Evolutionary conservation across 805 yeast genomes (phyloP), one percentile per base, ranked within the genome.

Genomic region (Sugiyamaella valdiviana): DNA sequence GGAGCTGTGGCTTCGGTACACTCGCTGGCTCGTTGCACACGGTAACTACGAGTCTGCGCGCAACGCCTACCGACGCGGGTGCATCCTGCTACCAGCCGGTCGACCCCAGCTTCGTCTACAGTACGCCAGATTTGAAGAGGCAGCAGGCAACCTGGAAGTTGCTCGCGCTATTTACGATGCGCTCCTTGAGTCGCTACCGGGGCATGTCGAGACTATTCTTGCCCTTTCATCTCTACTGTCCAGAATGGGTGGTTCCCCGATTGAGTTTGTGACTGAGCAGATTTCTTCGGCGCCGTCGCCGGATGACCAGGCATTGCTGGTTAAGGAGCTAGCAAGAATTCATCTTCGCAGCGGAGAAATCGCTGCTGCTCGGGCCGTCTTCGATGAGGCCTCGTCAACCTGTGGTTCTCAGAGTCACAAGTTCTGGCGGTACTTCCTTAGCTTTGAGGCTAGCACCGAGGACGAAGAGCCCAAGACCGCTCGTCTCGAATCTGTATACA

Each of bases 1-100:
- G 26, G 69, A 68, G 14, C 61, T 87, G 16, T 91, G 98, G 98
- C 58, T 79, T 15, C 74, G 74, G 47, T 90, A 84, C 60, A 50
- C 78, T 6, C 65, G 75, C 2, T 88, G 81, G 75, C 57, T 78
- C 21, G 64, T 75, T 19, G 57, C 51, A 46, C 57, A 59, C 2
- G 59, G 57, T 3, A 63, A 63, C 0, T 56, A 63, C 24, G 69
- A 64, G 2, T 60, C 61, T 10, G 64, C 74, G 20, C 64, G 75
- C 19, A 61, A 65, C 0, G 59, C 78, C 0, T 86, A 82, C 57
- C 64, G 73, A 40, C 70, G 75, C 55, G 89, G 83, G 1, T 65
- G 72, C 36, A 60, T 72, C 49, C 37, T 53, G 19, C 51, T 60
- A 4, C 69, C 65, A 3, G 48, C 54, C 12, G 62, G 59, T 14